Evolutionary conservation across 108 stramenopile species (phyloP).

Genomic region (Cylindrotheca closterium): DNA sequence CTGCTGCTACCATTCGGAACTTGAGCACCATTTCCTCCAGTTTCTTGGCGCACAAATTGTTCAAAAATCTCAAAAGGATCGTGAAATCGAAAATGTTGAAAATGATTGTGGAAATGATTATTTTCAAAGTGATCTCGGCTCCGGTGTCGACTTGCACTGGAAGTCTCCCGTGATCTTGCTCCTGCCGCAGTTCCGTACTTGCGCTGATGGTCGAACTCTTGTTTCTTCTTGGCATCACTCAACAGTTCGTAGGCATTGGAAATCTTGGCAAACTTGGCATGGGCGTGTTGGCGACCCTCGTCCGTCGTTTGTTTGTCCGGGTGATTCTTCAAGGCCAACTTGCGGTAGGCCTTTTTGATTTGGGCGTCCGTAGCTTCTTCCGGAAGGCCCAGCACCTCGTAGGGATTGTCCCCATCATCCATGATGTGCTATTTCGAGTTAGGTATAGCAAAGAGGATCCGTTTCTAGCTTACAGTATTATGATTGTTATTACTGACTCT

Average conservation of each 20-base stretch:
- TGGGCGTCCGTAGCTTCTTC: slow-evolving; percentile 63
- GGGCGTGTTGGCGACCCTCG: slow-evolving; percentile 25
- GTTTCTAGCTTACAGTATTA: too few species aligned
- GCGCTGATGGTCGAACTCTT: slow-evolving; percentile 56
- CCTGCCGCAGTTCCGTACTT: neutral
- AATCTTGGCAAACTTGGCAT: slow-evolving; percentile 35
- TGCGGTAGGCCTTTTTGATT: slow-evolving; percentile 87
- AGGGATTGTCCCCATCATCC: slow-evolving; percentile 63
- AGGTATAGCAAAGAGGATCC: too few species aligned
- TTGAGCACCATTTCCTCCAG: slow-evolving; percentile 18
- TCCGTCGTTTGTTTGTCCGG: slow-evolving; percentile 71
- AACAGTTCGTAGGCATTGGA: slow-evolving; percentile 90
- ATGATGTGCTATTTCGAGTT: too few species aligned
- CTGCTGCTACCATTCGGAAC: neutral
- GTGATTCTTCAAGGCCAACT: slow-evolving; percentile 57
- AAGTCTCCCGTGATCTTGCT: neutral
- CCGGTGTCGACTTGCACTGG: neutral
- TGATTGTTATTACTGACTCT: too few species aligned
- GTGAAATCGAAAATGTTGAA: slow-evolving; percentile 33
- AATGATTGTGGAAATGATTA: neutral
- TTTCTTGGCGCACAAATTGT: slow-evolving; percentile 50
- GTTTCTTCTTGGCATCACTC: slow-evolving; percentile 63
- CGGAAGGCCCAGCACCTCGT: slow-evolving; percentile 80
- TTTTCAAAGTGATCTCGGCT: neutral
- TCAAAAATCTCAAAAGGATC: slow-evolving; percentile 60